Evolutionary conservation across 768 basidiomycete genomes (phyloP).

Genomic region (Naganishia vaughanmartiniae): DNA sequence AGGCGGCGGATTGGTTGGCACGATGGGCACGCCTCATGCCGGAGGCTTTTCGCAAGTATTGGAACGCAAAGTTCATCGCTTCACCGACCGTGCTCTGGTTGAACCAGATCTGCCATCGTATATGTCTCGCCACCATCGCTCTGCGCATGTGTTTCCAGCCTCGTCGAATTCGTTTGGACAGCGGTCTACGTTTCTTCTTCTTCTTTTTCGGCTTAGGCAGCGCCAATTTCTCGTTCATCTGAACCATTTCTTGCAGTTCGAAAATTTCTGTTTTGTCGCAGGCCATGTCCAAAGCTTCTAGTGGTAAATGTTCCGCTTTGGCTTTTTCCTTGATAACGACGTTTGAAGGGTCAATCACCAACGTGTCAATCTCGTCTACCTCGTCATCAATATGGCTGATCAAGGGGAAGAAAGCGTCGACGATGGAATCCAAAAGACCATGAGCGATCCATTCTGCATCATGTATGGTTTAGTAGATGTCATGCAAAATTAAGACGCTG

Average conservation of each 20-base stretch:
- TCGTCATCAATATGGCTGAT: slow-evolving; percentile 77
- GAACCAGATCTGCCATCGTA: neutral
- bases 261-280: slow-evolving; percentile 1
- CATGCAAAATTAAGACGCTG: slow-evolving; percentile 18
- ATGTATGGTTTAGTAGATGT: neutral
- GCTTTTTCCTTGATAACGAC: slow-evolving; percentile 8
- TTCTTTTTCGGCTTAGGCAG: slow-evolving; percentile 3
- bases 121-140: neutral
- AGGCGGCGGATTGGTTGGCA: slow-evolving; percentile 13
- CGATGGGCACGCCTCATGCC: slow-evolving; percentile 17
- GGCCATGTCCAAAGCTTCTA: slow-evolving; percentile 18
- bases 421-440: slow-evolving; percentile 84
- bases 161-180: slow-evolving; percentile 7
- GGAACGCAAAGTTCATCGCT: neutral
- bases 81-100: slow-evolving; percentile 5
- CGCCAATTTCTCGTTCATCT: neutral
- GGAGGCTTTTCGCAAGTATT: slow-evolving; percentile 1
- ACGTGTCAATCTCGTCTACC: slow-evolving; percentile 70
- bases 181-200: slow-evolving; percentile 12
- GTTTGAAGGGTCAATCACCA: slow-evolving; percentile 58
- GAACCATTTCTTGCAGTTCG: slow-evolving; percentile 9
- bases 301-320: slow-evolving; percentile 10
- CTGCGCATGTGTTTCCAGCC: slow-evolving; percentile 15
- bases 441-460: slow-evolving; percentile 86
- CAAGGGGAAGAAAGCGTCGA: slow-evolving; percentile 81